These are phyloP conservation scores for Aspergillus pseudoglaucus DNA, from an alignment of 2,329 filamentous ascomycete species.

Conservation along the genomic window DNA sequence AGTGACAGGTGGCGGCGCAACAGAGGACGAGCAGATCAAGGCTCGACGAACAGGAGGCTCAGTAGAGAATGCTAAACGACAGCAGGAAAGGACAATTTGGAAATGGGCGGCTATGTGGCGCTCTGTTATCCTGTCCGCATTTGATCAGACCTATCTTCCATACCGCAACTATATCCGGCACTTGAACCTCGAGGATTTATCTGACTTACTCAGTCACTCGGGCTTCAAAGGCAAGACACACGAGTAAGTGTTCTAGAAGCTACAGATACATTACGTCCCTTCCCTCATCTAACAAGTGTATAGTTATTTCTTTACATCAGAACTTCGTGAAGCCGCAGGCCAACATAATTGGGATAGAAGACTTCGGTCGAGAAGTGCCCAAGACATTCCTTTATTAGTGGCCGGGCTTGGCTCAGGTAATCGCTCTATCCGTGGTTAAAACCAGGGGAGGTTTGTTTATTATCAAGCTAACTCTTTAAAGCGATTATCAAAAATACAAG, in stretches of 20 bases:
- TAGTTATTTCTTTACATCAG: slow-evolving; percentile 48
- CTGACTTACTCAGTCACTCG: slow-evolving; percentile 53
- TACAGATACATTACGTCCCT: slow-evolving; percentile 1
- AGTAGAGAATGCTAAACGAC: slow-evolving; percentile 25
- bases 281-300: slow-evolving; percentile 3
- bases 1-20: slow-evolving; percentile 37
- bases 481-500: slow-evolving; percentile 43
- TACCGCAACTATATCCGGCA: slow-evolving; percentile 63
- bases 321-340: slow-evolving; percentile 26
- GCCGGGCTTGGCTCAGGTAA: slow-evolving; percentile 45
- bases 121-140: slow-evolving; percentile 60
- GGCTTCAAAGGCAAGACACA: slow-evolving; percentile 54
- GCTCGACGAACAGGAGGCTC: slow-evolving; percentile 16
- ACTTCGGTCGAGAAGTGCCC: slow-evolving; percentile 13
- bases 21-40: slow-evolving; percentile 38
- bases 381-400: slow-evolving; percentile 34
- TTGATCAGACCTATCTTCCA: slow-evolving; percentile 56
- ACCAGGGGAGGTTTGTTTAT: background rate
- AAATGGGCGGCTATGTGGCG: slow-evolving; percentile 62
- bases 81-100: slow-evolving; percentile 43
- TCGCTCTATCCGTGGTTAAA: slow-evolving; percentile 3
- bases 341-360: slow-evolving; percentile 16
- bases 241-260: slow-evolving; percentile 37
- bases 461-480: slow-evolving; percentile 14
- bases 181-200: slow-evolving; percentile 58